Base-by-base conservation (phyloP, 208 protist genomes). In the Trypanosoma congolense region DNA sequence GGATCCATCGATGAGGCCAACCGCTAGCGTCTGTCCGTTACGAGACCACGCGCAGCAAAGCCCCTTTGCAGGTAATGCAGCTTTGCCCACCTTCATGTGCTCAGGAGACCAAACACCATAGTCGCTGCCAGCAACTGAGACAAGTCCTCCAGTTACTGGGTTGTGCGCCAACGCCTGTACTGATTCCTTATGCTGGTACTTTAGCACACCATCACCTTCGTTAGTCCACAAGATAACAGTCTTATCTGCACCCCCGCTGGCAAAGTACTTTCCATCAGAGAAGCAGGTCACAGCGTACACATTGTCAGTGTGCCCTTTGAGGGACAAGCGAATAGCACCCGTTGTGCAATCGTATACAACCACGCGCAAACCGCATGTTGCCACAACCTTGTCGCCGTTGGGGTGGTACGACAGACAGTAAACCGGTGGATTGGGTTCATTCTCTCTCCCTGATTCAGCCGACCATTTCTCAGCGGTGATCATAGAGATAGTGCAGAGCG, bases 21-120 rank as follows among this genome's bases (percentile, higher is more conserved):
- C 83, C 0, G 95, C 96, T 10, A 98, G 45, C 45, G 79, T 84
- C 51, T 95, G 85, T 4, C 97, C 97, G 58, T 97, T 94, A 31
- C 68, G 84, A 10, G 94, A 97, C 97, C 97, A 98, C 29, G 82
- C 69, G 26, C 67, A 83, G 52, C 88, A 97, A 21, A 97, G 58
- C 10, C 96, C 80, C 43, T 93, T 94, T 21, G 89, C 92, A 0
- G 73, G 58, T 14, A 98, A 58, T 24, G 83, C 60, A 62, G 80
- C 73, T 73, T 98, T 98, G 6, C 67, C 56, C 25, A 97, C 92
- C 47, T 92, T 93, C 25, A 94, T 76, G 54, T 93, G 68, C 5
- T 97, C 90, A 4, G 89, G 75, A 1, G 88, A 92, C 96, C 96
- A 99, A n/a, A 98, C 33, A 48, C 93, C 97, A 78, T 97, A 98